These are phyloP conservation scores for Candida coquimbonensis DNA, from an alignment of 805 yeast genomes.

Conservation along the genomic window DNA sequence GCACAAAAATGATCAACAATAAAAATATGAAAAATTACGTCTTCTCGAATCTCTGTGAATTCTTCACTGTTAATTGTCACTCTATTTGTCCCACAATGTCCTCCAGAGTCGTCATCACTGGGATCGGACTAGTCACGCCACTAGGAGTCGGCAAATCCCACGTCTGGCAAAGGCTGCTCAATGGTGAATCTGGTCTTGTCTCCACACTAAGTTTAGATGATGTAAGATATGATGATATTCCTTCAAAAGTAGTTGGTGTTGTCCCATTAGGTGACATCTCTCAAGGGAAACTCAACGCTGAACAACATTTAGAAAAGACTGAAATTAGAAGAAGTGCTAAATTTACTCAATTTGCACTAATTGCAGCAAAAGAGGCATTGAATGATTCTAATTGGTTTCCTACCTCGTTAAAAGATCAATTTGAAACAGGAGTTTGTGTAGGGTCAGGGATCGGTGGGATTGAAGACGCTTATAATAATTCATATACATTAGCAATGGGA, in stretches of 20 bases:
- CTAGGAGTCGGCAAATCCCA: conserved; percentile 60
- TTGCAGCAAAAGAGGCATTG: conserved; percentile 74
- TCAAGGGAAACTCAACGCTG: conserved; percentile 46
- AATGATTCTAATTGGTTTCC: conserved; percentile 54
- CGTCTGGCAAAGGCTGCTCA: conserved; percentile 49
- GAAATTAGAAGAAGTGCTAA: conserved; percentile 52
- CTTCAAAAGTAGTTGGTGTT: conserved; percentile 69
- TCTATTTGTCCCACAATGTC: neutral
- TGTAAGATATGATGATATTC: conserved; percentile 37
- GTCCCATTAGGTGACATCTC: conserved; percentile 45
- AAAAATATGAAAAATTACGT: neutral
- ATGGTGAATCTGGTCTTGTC: conserved; percentile 49
- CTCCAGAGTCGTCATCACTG: conserved; percentile 79
- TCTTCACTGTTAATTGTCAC: too few species aligned
- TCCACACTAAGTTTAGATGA: conserved; percentile 37
- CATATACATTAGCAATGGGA: conserved; percentile 39
- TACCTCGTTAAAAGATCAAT: conserved; percentile 24
- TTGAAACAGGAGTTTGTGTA: conserved; percentile 64
- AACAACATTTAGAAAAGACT: conserved; percentile 39
- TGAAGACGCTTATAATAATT: conserved; percentile 60
- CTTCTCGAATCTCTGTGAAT: too few species aligned
- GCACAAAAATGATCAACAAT: too few species aligned
- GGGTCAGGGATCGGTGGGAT: conserved; percentile 94
- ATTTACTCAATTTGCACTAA: conserved; percentile 73
- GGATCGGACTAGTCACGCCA: conserved; percentile 82